Percentiles rank a stretch among this genome's conserved stretches.
Evolutionary conservation across 2,329 filamentous ascomycete species (phyloP).

Genomic region (Phyllosticta citriasiana): DNA sequence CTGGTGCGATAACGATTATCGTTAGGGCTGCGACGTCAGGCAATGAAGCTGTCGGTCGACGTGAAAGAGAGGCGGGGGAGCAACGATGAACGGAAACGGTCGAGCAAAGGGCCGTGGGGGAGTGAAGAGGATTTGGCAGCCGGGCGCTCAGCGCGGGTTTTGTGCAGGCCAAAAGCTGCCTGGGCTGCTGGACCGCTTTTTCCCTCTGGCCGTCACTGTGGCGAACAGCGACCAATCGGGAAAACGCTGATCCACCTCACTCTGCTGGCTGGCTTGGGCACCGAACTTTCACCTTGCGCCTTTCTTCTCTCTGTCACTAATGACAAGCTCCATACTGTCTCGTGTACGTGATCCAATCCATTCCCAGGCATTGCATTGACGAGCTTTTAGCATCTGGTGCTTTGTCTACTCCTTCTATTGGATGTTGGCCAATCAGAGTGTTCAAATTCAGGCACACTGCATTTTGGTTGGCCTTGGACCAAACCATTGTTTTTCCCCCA

Average conservation of each 20-base stretch:
- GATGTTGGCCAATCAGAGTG: not conserved
- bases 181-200: constrained; percentile 2
- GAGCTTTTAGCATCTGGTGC: not conserved
- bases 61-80: not conserved
- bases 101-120: constrained; percentile 3
- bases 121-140: not conserved
- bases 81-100: not conserved
- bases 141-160: not conserved
- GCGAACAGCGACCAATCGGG: constrained; percentile 8
- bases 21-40: constrained; percentile 7
- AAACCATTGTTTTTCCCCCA: not conserved
- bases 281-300: not conserved
- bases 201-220: constrained; percentile 6
- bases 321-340: too few species aligned
- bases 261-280: not conserved
- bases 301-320: not conserved
- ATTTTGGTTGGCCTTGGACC: not conserved
- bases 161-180: constrained; percentile 1
- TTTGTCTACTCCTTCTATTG: not conserved
- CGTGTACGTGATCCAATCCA: too few species aligned
- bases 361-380: not conserved
- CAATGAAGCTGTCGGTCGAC: not conserved
- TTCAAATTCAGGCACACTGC: not conserved
- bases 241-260: constrained; percentile 9
- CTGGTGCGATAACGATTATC: constrained; percentile 7